phyloP scores from a whole-genome alignment of 2,329 filamentous ascomycete genomes.

The Colletotrichum tabaci region DNA sequence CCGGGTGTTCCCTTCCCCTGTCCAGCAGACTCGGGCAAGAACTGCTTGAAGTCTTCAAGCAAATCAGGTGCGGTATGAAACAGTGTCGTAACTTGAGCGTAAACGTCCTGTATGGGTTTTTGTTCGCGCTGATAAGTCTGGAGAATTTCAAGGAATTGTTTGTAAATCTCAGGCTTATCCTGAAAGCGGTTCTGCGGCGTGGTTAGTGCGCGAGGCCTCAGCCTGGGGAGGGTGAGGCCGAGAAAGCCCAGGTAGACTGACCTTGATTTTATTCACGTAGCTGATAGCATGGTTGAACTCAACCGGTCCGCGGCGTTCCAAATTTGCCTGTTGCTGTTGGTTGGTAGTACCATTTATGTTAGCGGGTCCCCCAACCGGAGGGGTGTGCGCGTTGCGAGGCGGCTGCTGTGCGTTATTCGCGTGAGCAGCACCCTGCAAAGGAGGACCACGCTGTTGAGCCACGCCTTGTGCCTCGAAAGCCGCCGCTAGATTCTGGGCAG shows the following conservation, averaged over 20 bases:
- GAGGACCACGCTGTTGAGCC: slow-evolving; percentile 52
- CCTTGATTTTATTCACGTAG: slow-evolving; percentile 99
- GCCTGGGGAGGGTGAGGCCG: neutral
- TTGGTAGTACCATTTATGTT: slow-evolving; percentile 73
- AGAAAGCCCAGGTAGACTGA: slow-evolving; percentile 58
- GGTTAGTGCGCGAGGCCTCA: slow-evolving; percentile 38
- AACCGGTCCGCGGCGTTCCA: slow-evolving; percentile 92
- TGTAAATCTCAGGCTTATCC: slow-evolving; percentile 97
- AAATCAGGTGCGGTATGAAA: slow-evolving; percentile 96
- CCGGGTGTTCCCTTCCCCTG: slow-evolving; percentile 66
- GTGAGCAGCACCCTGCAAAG: slow-evolving; percentile 50
- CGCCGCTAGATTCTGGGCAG: slow-evolving; percentile 47
- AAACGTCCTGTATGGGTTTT: slow-evolving; percentile 98
- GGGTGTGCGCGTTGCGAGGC: slow-evolving; percentile 70
- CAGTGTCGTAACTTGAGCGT: slow-evolving; percentile 93
- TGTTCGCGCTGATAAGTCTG: slow-evolving; percentile 99
- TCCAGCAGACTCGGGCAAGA: slow-evolving; percentile 86
- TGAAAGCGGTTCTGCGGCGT: slow-evolving; percentile 88
- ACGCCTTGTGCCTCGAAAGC: slow-evolving; percentile 50
- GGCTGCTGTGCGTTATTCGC: slow-evolving; percentile 62
- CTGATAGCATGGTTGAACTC: slow-evolving; percentile 99
- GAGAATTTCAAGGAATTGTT: slow-evolving; percentile 97
- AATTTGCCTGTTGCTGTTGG: slow-evolving; percentile 65
- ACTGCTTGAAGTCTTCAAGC: slow-evolving; percentile 98
- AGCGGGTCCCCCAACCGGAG: slow-evolving; percentile 69